Percentiles rank a stretch among this genome's conserved stretches.
Evolutionary conservation across 2,329 filamentous ascomycete species (phyloP).

Genomic region (Epichloe sibirici): DNA sequence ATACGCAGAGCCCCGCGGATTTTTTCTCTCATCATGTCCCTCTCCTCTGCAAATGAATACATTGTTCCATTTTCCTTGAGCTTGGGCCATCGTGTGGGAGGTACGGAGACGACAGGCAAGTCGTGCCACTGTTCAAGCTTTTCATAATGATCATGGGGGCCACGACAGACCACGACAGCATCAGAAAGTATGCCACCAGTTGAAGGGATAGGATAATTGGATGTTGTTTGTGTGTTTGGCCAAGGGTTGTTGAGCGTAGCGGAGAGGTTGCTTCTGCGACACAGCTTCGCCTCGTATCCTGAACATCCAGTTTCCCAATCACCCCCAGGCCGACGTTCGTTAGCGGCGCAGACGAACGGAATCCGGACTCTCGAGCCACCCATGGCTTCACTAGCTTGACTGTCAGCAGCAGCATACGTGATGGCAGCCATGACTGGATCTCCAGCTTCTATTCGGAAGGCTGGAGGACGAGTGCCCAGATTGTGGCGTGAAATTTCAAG

Average conservation of each 20-base stretch:
- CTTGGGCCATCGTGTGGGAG: constrained; percentile 61
- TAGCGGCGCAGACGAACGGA: constrained; percentile 60
- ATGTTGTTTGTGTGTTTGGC: constrained; percentile 28
- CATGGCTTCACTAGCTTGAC: constrained; percentile 20
- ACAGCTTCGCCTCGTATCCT: constrained; percentile 52
- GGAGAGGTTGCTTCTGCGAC: constrained; percentile 61
- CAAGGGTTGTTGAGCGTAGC: constrained; percentile 53
- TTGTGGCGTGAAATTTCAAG: constrained; percentile 27
- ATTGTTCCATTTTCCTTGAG: constrained; percentile 52
- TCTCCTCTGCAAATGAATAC: constrained; percentile 62
- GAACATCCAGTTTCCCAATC: constrained; percentile 58
- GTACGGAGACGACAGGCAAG: constrained; percentile 61
- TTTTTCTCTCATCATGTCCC: constrained; percentile 60
- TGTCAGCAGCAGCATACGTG: constrained; percentile 36
- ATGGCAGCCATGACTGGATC: constrained; percentile 51
- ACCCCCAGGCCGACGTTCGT: constrained; percentile 65
- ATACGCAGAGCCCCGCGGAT: constrained; percentile 60
- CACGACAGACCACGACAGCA: constrained; percentile 61
- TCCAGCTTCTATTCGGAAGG: constrained; percentile 38
- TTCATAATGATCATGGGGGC: constrained; percentile 54
- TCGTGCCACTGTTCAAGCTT: constrained; percentile 41
- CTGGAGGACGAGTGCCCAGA: constrained; percentile 26
- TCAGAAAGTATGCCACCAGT: constrained; percentile 59
- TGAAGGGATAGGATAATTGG: constrained; percentile 60
- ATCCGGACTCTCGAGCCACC: constrained; percentile 30